Evolutionary conservation across 2,329 filamentous ascomycete species (phyloP), one percentile per base, ranked within the genome.

Genomic region (Aspergillus sp.): DNA sequence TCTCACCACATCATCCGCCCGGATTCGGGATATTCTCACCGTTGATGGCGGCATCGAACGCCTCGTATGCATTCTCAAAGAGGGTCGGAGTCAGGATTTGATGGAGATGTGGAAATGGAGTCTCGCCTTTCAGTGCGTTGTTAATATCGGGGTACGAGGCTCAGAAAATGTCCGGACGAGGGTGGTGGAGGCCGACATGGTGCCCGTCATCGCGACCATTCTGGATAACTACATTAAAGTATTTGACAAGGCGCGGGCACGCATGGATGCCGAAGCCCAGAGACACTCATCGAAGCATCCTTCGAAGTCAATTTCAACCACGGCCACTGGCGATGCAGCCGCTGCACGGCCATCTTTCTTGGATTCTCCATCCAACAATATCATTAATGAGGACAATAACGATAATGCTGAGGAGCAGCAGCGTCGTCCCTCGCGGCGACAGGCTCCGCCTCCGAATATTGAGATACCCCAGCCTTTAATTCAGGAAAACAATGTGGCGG

Each of bases 101-200:
- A 96, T 97, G 91, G 91, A 96, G 68, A 95, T 95, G 87, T 98
- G 93, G 93, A 97, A 97, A 72, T 98, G 93, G 93, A 98, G 96
- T 64, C 78, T 98, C 52, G 93, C 93, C 45, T 98, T 98, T 68
- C 93, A 97, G 70, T 98, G 93, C 68, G 90, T 97, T 54, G 93
- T 98, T 65, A 98, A 98, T 69, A 97, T 98, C 63, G 93, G 93
- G 48, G 91, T 98, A 50, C 82, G 93, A 57, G 93, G 93, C 50
- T 96, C 93, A 8, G 93, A 98, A 72, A 83, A 81, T 56, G 93
- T 98, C 49, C 82, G 93, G 57, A 97, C 93, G 48, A 80, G 93
- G 55, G 91, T 98, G 2, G 93, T 98, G 44, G 93, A 98, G 72
- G 93, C 93, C 52, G 93, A 98, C 69, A 96, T 98, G 87, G 93